phyloP scores from a whole-genome alignment of 176 grass and related monocot genomes.

The Zea luxurians region DNA sequence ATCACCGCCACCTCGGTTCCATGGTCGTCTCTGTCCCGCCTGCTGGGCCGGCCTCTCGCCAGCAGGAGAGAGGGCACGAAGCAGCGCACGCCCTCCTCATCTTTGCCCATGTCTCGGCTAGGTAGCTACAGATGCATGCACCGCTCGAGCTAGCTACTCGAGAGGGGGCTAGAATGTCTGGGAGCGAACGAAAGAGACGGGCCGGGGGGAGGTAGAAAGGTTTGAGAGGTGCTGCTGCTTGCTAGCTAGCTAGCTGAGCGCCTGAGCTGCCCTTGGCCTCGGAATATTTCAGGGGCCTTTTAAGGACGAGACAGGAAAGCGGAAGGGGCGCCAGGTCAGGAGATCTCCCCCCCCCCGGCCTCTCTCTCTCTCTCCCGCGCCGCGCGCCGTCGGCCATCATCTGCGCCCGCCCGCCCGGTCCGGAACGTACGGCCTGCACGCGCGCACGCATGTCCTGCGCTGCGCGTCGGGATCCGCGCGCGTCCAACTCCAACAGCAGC shows the following conservation, averaged over 20 bases:
- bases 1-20: constrained; percentile 18
- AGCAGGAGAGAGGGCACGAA: too few relatives aligned
- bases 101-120: constrained; percentile 21
- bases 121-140: not conserved
- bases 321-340: constrained; percentile 40
- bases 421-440: constrained; percentile 23
- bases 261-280: not conserved
- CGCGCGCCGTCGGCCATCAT: not conserved
- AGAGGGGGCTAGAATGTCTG: not conserved
- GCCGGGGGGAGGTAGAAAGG: not conserved
- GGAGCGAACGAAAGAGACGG: not conserved
- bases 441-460: constrained; percentile 19
- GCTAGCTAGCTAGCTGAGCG: not conserved
- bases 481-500: not conserved
- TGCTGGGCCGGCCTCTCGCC: too few relatives aligned
- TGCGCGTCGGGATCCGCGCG: constrained; percentile 5
- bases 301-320: constrained; percentile 37
- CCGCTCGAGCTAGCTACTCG: not conserved
- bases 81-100: not conserved
- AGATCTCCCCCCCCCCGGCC: not conserved
- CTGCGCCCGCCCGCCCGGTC: not conserved
- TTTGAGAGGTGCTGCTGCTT: not conserved
- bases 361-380: not conserved
- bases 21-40: not conserved
- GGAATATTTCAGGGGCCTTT: constrained; percentile 46